Base-by-base conservation (phyloP, 495 filamentous ascomycete species). In the Penicillium taxi region DNA sequence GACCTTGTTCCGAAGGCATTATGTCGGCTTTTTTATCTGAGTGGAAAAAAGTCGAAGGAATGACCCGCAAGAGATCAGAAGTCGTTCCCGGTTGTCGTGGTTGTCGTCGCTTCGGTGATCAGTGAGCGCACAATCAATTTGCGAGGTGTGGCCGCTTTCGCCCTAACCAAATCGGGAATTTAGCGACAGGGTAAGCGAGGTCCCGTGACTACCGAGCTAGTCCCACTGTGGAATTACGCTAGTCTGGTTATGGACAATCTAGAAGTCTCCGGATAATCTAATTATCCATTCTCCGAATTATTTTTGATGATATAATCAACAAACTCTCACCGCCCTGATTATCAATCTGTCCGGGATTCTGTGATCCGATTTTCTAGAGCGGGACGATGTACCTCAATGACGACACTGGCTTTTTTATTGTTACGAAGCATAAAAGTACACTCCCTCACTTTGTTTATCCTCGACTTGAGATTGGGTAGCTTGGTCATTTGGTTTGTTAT, bases 1-100 rank as follows among this genome's bases (percentile, higher is more conserved):
- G 81, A 72, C 83, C 82, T 54, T 80, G 67, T 78, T 83, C 81
- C 56, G 79, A 77, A 79, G 80, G 75, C 83, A 88, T 88, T 64
- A 74, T 84, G 79, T 69, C 68, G 55, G 58, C 50, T 56, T 48
- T 58, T 59, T n/a, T n/a, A 55, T 63, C 63, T 66, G 62, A 64
- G 58, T 55, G 58, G 58, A 64, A 61, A 59, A 53, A 64, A 59
- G 64, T 68, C 64, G 60, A 68, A 58, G 50, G 56, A 64, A 62
- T 65, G 62, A 62, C 64, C 64, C 62, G 65, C 63, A 63, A 62
- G 56, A 59, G 60, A 63, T 68, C 64, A 61, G 48, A 50, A 50
- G 54, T 60, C 56, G 56, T 58, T 66, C 53, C 62, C 61, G 58
- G 55, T 67, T 61, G 62, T 67, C 60, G 61, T 64, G 56, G 62